These are phyloP conservation scores for Coelastrella sp. DNA, from an alignment of 139 green algal species.

Conservation along the genomic window DNA sequence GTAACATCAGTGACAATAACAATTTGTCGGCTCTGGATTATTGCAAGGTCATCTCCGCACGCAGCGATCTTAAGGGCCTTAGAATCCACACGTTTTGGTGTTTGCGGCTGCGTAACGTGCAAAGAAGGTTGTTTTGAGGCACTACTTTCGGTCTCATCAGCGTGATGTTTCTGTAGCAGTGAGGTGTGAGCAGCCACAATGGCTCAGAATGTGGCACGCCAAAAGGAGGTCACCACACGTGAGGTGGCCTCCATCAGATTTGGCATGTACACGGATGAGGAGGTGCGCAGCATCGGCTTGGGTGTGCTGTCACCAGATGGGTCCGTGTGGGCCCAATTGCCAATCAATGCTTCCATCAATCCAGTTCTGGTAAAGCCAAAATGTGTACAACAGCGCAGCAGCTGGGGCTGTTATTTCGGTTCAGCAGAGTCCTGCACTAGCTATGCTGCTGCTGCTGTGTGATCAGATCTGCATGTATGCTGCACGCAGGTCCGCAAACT, in stretches of 20 bases:
- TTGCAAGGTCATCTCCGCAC: not conserved
- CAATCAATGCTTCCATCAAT: too few relatives aligned
- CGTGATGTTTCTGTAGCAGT: not conserved
- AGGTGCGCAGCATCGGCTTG: slow-evolving; percentile 71
- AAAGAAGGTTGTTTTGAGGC: not conserved
- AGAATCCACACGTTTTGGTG: not conserved
- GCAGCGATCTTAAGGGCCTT: not conserved
- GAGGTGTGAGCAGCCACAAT: not conserved
- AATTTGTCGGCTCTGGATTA: not conserved
- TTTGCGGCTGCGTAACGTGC: not conserved
- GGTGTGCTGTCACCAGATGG: too few relatives aligned
- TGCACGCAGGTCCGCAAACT: slow-evolving; percentile 80
- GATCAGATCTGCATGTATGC: not conserved
- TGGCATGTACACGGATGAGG: slow-evolving; percentile 91
- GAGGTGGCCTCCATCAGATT: slow-evolving; percentile 85
- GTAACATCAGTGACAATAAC: not conserved
- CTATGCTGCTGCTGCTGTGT: not conserved
- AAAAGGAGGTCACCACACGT: slow-evolving; percentile 83
- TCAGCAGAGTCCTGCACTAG: too few relatives aligned
- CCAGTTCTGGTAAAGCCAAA: too few relatives aligned
- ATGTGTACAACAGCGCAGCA: too few relatives aligned
- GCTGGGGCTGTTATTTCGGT: too few relatives aligned
- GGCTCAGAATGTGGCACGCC: slow-evolving; percentile 31
- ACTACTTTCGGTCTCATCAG: not conserved
- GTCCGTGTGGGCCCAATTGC: too few relatives aligned